Evolutionary conservation across 2,329 filamentous ascomycete species (phyloP).

Genomic region (Aotearoamyces nothofagi): DNA sequence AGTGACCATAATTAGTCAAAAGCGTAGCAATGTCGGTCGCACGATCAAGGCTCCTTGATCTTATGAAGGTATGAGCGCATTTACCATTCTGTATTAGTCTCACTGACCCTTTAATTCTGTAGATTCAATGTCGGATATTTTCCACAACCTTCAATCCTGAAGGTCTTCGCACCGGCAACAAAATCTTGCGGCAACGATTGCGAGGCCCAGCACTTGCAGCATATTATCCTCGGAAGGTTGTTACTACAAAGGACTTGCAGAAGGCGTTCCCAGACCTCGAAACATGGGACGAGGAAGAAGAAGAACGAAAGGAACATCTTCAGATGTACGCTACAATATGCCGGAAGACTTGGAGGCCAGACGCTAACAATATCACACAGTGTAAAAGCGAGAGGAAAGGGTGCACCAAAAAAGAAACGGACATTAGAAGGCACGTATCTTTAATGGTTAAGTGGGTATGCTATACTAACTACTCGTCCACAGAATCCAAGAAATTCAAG

Average conservation of each 20-base stretch:
- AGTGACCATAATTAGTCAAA: too few relatives aligned
- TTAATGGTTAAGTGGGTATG: background rate
- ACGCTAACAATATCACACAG: constrained; percentile 26
- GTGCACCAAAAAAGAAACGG: constrained; percentile 78
- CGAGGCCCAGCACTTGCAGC: constrained; percentile 67
- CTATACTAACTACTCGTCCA: constrained; percentile 4
- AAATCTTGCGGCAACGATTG: constrained; percentile 77
- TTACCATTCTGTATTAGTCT: background rate
- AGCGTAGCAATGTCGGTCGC: constrained; percentile 49
- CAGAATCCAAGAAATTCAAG: constrained; percentile 29
- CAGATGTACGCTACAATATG: constrained; percentile 35
- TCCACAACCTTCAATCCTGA: constrained; percentile 82
- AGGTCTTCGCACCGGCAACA: constrained; percentile 71
- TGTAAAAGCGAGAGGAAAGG: constrained; percentile 69
- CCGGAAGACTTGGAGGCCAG: too few relatives aligned
- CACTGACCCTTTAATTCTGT: constrained; percentile 11
- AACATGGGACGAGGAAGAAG: constrained; percentile 60
- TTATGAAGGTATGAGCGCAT: constrained; percentile 53
- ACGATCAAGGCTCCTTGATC: constrained; percentile 47
- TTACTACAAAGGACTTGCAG: constrained; percentile 53
- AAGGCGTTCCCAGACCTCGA: constrained; percentile 45
- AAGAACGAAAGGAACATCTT: constrained; percentile 65
- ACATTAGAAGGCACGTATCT: constrained; percentile 25
- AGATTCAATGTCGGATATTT: constrained; percentile 90
- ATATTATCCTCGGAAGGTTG: constrained; percentile 71